Evolutionary conservation across 139 green algal genomes (phyloP).

Genomic region (Mychonastes homosphaera): DNA sequence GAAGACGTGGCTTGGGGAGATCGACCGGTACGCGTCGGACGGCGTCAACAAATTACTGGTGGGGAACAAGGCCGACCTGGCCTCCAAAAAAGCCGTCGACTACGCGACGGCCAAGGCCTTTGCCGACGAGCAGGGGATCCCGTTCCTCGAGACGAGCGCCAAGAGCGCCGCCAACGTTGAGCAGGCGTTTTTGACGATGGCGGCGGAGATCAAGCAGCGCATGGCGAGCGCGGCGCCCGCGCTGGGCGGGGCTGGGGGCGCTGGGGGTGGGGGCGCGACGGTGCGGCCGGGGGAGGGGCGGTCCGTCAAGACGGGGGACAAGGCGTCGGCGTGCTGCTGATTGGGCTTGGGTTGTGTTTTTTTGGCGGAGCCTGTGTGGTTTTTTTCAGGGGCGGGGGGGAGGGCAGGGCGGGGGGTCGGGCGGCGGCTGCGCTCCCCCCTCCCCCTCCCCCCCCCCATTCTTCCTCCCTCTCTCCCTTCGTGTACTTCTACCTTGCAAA

Average conservation of each 20-base stretch:
- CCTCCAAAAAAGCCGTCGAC: slow-evolving; percentile 93
- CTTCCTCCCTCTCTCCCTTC: too few relatives aligned
- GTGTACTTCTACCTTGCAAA: too few relatives aligned
- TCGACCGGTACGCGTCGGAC: slow-evolving; percentile 97
- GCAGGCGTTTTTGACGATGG: slow-evolving; percentile 99
- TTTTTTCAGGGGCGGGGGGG: too few relatives aligned
- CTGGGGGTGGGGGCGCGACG: slow-evolving; percentile 49
- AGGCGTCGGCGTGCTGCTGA: slow-evolving; percentile 81
- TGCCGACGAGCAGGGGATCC: slow-evolving; percentile 97
- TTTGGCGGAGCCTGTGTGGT: too few relatives aligned
- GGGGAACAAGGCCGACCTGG: slow-evolving; percentile 97
- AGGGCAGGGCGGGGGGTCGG: too few relatives aligned
- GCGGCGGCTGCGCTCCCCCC: too few relatives aligned
- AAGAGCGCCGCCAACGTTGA: slow-evolving; percentile 99
- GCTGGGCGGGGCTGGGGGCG: slow-evolving; percentile 16
- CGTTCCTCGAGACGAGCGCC: slow-evolving; percentile 96
- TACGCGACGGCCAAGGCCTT: slow-evolving; percentile 94
- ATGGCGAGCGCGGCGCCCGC: neutral
- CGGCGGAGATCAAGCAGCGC: slow-evolving; percentile 98
- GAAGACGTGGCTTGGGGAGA: slow-evolving; percentile 99
- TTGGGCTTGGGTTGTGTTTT: too few relatives aligned
- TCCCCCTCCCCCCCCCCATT: too few relatives aligned
- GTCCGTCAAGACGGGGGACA: slow-evolving; percentile 48
- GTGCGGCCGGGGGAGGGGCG: slow-evolving; percentile 73
- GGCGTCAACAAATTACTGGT: slow-evolving; percentile 99